These are phyloP conservation scores for Ascochyta pisi DNA, from an alignment of 2,329 filamentous ascomycete species.

Conservation along the genomic window DNA sequence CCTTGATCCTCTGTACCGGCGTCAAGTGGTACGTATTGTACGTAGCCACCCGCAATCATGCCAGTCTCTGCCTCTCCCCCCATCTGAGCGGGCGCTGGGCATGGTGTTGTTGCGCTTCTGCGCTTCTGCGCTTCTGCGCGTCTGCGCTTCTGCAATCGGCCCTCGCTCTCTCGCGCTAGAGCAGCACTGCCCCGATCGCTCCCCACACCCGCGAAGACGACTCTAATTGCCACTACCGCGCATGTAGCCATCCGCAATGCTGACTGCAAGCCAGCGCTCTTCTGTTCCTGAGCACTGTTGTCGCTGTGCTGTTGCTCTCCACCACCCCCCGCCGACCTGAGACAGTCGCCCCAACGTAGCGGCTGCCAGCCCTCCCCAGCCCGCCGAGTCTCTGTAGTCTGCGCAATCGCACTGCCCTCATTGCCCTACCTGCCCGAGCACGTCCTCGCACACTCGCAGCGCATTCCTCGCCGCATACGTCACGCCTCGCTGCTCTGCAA, in stretches of 20 bases:
- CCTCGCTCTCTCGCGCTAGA: conserved; percentile 23
- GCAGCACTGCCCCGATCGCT: conserved; percentile 31
- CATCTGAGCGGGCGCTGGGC: conserved; percentile 14
- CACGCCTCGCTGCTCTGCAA: conserved; percentile 1
- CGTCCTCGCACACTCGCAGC: neutral
- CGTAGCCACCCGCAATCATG: conserved; percentile 15
- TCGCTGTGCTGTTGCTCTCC: conserved; percentile 17
- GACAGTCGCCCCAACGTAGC: conserved; percentile 32
- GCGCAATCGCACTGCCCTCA: conserved; percentile 14
- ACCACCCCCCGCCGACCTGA: conserved; percentile 36
- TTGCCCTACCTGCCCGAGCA: neutral
- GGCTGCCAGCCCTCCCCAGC: conserved; percentile 12
- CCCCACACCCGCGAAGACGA: conserved; percentile 31
- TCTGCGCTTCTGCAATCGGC: conserved; percentile 17
- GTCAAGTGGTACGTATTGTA: conserved; percentile 40
- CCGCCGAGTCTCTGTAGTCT: neutral
- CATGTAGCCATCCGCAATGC: conserved; percentile 38
- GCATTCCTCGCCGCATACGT: neutral
- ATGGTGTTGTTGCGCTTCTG: conserved; percentile 9
- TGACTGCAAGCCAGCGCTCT: conserved; percentile 36
- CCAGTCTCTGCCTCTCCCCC: conserved; percentile 2
- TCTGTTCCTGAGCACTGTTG: conserved; percentile 24
- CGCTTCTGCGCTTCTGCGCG: no score
- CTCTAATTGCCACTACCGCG: conserved; percentile 29
- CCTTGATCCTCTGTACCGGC: conserved; percentile 26